Base-by-base conservation (phyloP, 2,329 filamentous ascomycete genomes). In the Colletotrichum australisinense region DNA sequence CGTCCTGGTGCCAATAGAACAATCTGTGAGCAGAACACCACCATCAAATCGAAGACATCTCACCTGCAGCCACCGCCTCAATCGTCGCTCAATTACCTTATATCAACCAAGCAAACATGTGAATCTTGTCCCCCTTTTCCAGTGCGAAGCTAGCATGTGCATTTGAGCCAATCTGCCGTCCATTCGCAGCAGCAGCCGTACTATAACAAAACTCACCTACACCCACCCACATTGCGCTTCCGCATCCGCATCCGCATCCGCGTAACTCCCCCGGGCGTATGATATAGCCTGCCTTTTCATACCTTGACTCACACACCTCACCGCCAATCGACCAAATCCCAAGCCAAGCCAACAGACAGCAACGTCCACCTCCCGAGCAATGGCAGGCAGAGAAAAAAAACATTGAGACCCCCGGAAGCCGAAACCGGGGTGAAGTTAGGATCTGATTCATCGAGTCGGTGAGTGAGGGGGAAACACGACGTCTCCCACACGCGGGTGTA, bases 241-340 rank as follows among this genome's bases (percentile, higher is more conserved):
- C 38, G 38, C 38, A n/a, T 19, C 42, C 42, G 38, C 38, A 9
- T n/a, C 42, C 42, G 19, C 42, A 49, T 49, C 19, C 42, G 19
- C 42, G 12, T 49, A 8, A 22, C 19, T 22, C 42, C 42, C 42
- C 42, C 42, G 19, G 42, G 8, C 42, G 19, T 49, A 49, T 22
- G 4, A 22, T 22, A n/a, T 19, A 22, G 42, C 42, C 42, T 12
- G 11, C 32, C 32, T 35, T 16, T 16, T 5, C 16, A 16, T 22
- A 49, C 19, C 42, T 49, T 49, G 42, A 49, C 42, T 49, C 42
- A 49, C 19, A 46, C 42, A 42, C 38, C 38, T 42, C 30, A 26
- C 67, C 71, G 70, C 67, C 60, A 70, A 70, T 70, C 60, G 56
- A 71, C 57, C 56, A 22, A 6, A 38, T 16, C 42, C 42, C 49